phyloP scores from a whole-genome alignment of 768 basidiomycete genomes.

The Terana coerulea region DNA sequence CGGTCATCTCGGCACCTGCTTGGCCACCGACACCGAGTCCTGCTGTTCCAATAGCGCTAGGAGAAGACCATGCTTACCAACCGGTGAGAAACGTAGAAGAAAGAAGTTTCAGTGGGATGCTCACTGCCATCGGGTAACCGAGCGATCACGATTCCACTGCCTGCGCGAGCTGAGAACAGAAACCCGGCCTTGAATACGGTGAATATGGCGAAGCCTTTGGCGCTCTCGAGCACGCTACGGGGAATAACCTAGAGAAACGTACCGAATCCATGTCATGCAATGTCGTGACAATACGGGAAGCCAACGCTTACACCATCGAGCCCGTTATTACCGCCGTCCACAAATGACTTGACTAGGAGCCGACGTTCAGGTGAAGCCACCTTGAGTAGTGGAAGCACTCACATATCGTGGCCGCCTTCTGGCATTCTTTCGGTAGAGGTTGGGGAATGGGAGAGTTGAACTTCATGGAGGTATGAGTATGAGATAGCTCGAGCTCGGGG shows the following conservation, averaged over 20 bases:
- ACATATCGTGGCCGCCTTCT: conserved; percentile 88
- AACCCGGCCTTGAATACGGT: conserved; percentile 75
- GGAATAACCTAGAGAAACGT: conserved; percentile 47
- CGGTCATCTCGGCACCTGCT: conserved; percentile 82
- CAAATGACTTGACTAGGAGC: conserved; percentile 73
- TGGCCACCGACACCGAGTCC: conserved; percentile 88
- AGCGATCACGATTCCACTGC: conserved; percentile 87
- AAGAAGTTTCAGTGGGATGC: conserved; percentile 28
- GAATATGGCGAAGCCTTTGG: conserved; percentile 85
- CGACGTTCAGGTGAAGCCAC: neutral
- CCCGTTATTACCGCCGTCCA: conserved; percentile 75
- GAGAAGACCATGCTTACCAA: conserved; percentile 80
- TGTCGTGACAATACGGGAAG: neutral
- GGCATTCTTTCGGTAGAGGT: conserved; percentile 76
- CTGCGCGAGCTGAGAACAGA: conserved; percentile 72
- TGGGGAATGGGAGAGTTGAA: conserved; percentile 49
- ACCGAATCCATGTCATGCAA: conserved; percentile 5
- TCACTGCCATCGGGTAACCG: conserved; percentile 75
- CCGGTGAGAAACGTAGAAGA: neutral
- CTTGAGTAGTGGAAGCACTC: conserved; percentile 26
- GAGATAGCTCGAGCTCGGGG: too few relatives aligned
- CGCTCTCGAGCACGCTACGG: conserved; percentile 48
- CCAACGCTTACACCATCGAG: conserved; percentile 63
- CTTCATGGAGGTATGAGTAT: conserved; percentile 35
- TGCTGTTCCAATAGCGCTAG: conserved; percentile 91